Evolutionary conservation across 179 eudicot species (phyloP).

Genomic region (Beta lomatogona): DNA sequence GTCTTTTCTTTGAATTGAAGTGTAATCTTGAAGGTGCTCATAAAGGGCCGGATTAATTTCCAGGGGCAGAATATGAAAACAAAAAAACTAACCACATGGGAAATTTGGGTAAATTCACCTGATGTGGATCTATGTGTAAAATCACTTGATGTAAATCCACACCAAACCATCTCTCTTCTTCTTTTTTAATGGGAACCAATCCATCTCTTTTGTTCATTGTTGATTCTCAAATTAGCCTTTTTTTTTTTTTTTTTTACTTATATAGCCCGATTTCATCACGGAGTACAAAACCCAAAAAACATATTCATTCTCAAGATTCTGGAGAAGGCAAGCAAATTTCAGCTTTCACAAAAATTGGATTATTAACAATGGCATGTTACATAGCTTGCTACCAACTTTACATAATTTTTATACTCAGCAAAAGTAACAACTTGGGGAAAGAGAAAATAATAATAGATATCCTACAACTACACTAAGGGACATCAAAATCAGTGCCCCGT

Average conservation of each 20-base stretch:
- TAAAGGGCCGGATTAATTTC: not conserved
- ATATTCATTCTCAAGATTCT: not conserved
- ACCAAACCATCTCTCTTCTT: too few species aligned
- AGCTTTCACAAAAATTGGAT: slow-evolving; percentile 20
- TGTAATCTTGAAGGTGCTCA: slow-evolving; percentile 2
- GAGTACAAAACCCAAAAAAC: not conserved
- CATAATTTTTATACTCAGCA: slow-evolving; percentile 4
- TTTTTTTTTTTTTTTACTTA: too few species aligned
- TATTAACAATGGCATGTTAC: slow-evolving; percentile 29
- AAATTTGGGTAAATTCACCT: too few species aligned
- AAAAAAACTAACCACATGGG: too few species aligned
- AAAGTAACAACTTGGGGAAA: not conserved
- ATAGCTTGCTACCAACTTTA: slow-evolving; percentile 9
- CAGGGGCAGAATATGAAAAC: not conserved
- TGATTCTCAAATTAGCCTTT: too few species aligned
- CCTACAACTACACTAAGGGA: slow-evolving; percentile 31
- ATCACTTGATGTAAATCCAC: too few species aligned
- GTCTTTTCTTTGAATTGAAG: not conserved
- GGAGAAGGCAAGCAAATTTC: not conserved
- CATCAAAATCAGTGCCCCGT: slow-evolving; percentile 17
- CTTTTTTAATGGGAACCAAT: too few species aligned
- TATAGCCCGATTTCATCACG: too few species aligned
- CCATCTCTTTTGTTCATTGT: too few species aligned
- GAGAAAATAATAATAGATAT: slow-evolving; percentile 6
- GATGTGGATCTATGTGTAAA: too few species aligned